Evolutionary conservation across 2,329 filamentous ascomycete genomes (phyloP), one percentile per base, ranked within the genome.

Genomic region (Didymella pinodella): DNA sequence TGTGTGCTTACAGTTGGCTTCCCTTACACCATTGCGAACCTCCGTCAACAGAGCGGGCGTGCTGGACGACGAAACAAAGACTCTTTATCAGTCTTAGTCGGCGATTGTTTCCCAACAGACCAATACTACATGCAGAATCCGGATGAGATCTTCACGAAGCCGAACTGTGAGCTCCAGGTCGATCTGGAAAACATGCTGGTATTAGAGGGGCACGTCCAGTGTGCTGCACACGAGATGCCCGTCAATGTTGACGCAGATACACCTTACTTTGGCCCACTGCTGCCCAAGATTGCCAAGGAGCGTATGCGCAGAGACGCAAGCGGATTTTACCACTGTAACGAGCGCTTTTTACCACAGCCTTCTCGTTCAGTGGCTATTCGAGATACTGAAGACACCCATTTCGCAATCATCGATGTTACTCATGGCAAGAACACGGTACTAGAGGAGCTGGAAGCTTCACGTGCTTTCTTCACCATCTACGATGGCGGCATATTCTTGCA

Each of bases 111-210:
- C 65, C 88, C 93, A 2, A 92, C 92, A 0, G 95, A 99, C 74
- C 95, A 99, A 73, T 88, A 96, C 73, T 99, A 96, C 77, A 99
- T 99, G 95, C 88, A 91, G 62, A 96, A 98, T 64, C 95, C 95
- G 0, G 90, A 95, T 62, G 92, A 97, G 75, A 89, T 99, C 25
- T 94, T 98, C 77, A 95, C 91, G 0, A 92, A 92, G 69, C 93
- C 93, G 0, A 97, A 97, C 65, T 91, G 89, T 65, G 90, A 92
- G 74, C 81, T 98, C 2, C 93, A 95, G 71, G 90, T 98, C 4
- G 95, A 99, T 73, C 81, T 99, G n/a, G 84, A 89, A 45, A 98
- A 97, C 66, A 88, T 97, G 81, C 86, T 98, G 4, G 90, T 97
- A 6, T 83, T 95, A 0, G 95, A 98, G 80, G 94, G 93, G 0